Conservation (phyloP, 225 moss, liverwort and hornwort genomes). For the Thuidium tamariscinum region DNA sequence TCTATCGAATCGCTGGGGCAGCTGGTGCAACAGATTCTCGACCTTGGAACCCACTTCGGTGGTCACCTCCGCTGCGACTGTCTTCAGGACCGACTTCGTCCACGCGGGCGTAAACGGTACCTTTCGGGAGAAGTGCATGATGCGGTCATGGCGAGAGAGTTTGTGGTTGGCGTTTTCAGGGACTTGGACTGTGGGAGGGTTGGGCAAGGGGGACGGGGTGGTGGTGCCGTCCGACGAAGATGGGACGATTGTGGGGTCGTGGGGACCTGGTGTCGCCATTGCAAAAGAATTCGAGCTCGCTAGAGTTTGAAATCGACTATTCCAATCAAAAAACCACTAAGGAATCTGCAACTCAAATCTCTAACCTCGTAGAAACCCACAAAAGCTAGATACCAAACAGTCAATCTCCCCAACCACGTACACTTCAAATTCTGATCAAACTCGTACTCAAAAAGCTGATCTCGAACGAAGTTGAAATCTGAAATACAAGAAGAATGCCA, state of each 20-base stretch:
- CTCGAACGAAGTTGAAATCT: background rate
- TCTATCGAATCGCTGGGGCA: background rate
- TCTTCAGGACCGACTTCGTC: constrained; percentile 3
- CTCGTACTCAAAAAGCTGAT: background rate
- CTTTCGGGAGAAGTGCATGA: constrained; percentile 12
- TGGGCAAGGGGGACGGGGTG: background rate
- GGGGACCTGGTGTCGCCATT: constrained; percentile 19
- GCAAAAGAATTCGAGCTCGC: background rate
- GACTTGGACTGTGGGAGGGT: background rate
- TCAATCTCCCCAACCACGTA: background rate
- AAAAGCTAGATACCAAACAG: background rate
- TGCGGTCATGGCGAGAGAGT: constrained; percentile 7
- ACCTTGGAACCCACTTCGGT: background rate
- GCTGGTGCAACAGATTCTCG: constrained; percentile 1
- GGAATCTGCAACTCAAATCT: background rate
- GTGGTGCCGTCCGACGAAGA: background rate
- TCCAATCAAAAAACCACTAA: background rate
- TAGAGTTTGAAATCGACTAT: background rate
- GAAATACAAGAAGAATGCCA: background rate
- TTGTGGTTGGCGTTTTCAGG: background rate
- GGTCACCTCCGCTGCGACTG: background rate
- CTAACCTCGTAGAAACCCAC: background rate
- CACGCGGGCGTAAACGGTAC: constrained; percentile 1
- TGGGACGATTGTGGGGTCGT: background rate
- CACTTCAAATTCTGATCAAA: background rate